These are phyloP conservation scores for Backusella sp. DNA, from an alignment of 192 early-diverging fungal species.

Conservation along the genomic window DNA sequence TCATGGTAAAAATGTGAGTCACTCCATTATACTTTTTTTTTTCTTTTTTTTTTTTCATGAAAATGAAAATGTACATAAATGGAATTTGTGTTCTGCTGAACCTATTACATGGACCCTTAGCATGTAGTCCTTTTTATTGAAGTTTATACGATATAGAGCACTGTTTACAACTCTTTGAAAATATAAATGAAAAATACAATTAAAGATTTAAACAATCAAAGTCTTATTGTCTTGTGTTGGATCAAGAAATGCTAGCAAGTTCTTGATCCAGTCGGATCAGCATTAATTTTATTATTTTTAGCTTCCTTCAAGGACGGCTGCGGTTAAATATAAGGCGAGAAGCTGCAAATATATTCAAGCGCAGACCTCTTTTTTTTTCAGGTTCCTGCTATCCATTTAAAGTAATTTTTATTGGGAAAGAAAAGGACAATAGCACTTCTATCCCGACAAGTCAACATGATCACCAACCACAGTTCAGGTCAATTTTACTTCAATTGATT, in stretches of 20 bases:
- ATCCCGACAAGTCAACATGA: background rate
- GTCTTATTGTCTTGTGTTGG: background rate
- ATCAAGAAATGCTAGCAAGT: background rate
- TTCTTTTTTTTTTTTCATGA: background rate
- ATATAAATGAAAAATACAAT: background rate
- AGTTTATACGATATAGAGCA: background rate
- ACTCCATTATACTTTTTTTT: background rate
- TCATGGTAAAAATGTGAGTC: background rate
- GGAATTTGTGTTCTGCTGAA: background rate
- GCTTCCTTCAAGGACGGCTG: background rate
- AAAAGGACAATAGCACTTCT: background rate
- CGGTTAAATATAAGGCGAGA: background rate
- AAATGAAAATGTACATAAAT: conserved; percentile 4
- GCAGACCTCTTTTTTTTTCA: background rate
- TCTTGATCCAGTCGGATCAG: conserved; percentile 4
- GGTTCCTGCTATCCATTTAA: background rate
- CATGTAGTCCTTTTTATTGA: background rate
- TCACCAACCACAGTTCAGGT: background rate
- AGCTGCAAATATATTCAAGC: background rate
- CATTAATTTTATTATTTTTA: conserved; percentile 1
- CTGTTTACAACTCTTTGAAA: background rate
- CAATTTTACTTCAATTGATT: conserved; percentile 1
- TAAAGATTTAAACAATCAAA: background rate
- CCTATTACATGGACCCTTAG: background rate
- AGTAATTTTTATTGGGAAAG: conserved; percentile 4